phyloP scores from a whole-genome alignment of 2,329 filamentous ascomycete species.

The Pseudocercospora crystallina region DNA sequence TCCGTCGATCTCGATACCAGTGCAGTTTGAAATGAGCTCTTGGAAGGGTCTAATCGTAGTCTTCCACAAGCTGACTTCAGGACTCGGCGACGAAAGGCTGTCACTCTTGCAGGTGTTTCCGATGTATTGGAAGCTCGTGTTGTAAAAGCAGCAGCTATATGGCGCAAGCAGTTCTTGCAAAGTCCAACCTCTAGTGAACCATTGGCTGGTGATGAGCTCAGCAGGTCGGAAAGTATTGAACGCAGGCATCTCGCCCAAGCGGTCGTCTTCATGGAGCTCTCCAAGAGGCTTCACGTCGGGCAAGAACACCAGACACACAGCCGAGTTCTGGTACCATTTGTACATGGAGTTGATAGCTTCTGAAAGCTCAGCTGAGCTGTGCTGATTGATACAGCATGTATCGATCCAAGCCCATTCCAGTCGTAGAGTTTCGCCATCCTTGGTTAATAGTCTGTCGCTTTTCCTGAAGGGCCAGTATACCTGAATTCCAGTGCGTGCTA shows the following conservation, averaged over 20 bases:
- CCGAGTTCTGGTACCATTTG: slow-evolving; percentile 19
- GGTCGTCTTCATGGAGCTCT: background rate
- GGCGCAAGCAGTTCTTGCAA: slow-evolving; percentile 10
- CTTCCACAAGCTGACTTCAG: too few species aligned
- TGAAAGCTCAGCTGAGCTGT: slow-evolving; percentile 17
- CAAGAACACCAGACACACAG: slow-evolving; percentile 20
- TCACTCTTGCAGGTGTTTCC: too few species aligned
- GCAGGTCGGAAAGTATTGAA: too few species aligned
- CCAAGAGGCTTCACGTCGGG: slow-evolving; percentile 4
- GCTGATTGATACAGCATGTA: slow-evolving; percentile 23
- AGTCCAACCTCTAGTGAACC: slow-evolving; percentile 11
- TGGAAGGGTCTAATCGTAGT: too few species aligned
- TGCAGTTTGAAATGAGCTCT: too few species aligned
- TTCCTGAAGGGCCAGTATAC: too few species aligned
- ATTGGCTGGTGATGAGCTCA: background rate
- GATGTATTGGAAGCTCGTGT: background rate
- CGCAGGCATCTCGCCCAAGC: too few species aligned
- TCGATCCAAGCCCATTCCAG: slow-evolving; percentile 21
- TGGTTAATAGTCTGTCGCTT: too few species aligned
- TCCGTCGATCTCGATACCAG: too few species aligned
- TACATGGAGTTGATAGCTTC: slow-evolving; percentile 25
- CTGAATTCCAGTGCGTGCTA: too few species aligned
- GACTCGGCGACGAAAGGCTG: too few species aligned
- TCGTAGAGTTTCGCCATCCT: too few species aligned
- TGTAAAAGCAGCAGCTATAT: background rate